Percentiles rank a stretch among this genome's conserved stretches.
Evolutionary conservation across 257 asterid species (phyloP).

Genomic region (Petrea volubilis): DNA sequence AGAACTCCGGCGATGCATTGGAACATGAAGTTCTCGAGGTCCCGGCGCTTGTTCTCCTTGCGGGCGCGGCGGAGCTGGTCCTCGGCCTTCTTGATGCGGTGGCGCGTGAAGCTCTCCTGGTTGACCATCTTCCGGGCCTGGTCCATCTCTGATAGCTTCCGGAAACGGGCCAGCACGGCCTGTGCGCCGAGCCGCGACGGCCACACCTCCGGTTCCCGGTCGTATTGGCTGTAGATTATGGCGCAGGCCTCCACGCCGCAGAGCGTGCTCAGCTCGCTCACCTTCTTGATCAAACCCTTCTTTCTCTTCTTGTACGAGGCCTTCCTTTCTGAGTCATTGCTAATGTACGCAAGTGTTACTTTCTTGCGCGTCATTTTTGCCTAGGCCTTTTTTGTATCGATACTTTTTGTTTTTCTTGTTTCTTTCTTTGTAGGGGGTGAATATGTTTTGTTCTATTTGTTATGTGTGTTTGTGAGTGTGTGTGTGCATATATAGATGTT

Average conservation of each 20-base stretch:
- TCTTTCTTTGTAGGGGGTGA: not conserved
- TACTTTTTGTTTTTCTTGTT: too few species aligned
- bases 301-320: conserved; percentile 51
- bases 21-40: conserved; percentile 30
- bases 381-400: not conserved
- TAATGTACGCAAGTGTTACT: conserved; percentile 39
- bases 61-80: conserved; percentile 33
- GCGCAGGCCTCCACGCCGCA: conserved; percentile 49
- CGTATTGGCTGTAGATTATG: conserved; percentile 44
- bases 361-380: conserved; percentile 43
- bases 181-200: conserved; percentile 35
- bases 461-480: not conserved
- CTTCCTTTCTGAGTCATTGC: conserved; percentile 41
- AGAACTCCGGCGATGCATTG: conserved; percentile 6
- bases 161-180: conserved; percentile 38
- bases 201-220: conserved; percentile 46
- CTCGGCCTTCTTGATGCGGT: conserved; percentile 37
- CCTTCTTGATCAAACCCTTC: conserved; percentile 54
- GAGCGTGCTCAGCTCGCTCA: conserved; percentile 38
- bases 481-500: not conserved
- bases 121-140: conserved; percentile 41
- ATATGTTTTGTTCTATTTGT: not conserved
- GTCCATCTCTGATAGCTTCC: conserved; percentile 32
- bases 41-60: conserved; percentile 33
- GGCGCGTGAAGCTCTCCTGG: conserved; percentile 43